These are phyloP conservation scores for Leishmania turanica DNA, from an alignment of 208 protist species.

Conservation along the genomic window DNA sequence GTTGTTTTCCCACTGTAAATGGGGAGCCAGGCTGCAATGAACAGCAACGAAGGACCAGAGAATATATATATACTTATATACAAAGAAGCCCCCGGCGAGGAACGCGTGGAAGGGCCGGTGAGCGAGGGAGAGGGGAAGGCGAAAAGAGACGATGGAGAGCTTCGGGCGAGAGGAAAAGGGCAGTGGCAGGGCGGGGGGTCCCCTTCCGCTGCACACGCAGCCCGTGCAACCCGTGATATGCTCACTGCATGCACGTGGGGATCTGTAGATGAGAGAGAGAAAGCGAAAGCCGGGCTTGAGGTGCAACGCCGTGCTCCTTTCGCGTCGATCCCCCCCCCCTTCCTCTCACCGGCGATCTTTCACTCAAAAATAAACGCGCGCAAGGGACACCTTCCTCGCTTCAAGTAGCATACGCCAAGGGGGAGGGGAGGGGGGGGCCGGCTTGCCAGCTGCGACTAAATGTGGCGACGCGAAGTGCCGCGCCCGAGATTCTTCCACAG, in stretches of 20 bases:
- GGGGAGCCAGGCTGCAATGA: background rate
- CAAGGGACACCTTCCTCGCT: background rate
- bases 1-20: background rate
- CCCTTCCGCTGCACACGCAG: background rate
- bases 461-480: background rate
- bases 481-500: background rate
- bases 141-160: background rate
- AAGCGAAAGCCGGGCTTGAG: too few species aligned
- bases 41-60: slow-evolving; percentile 2
- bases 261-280: background rate
- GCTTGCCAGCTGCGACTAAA: background rate
- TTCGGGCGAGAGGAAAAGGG: background rate
- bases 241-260: background rate
- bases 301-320: background rate
- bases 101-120: background rate
- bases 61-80: background rate
- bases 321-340: background rate
- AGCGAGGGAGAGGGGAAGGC: background rate
- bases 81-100: background rate
- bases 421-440: background rate
- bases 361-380: background rate
- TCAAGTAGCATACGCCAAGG: background rate
- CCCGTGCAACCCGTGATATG: background rate
- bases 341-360: background rate
- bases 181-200: background rate